phyloP scores from a whole-genome alignment of 2,329 filamentous ascomycete species.

The Pseudopyricularia javanii region DNA sequence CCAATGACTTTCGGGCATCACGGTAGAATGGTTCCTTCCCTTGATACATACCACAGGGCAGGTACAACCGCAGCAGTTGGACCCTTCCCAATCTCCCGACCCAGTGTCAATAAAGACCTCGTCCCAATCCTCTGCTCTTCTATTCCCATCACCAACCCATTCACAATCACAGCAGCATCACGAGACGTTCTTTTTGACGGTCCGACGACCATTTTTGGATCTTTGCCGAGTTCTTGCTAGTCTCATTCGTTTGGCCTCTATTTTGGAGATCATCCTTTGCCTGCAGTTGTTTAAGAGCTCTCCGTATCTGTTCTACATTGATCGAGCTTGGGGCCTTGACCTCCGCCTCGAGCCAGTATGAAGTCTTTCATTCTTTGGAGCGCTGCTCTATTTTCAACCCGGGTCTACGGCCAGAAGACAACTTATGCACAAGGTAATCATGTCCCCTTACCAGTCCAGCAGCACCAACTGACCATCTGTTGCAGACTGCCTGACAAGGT shows the following conservation, averaged over 20 bases:
- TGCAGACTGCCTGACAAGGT: background rate
- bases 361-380: constrained; percentile 3
- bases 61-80: no score
- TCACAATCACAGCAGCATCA: constrained; percentile 4
- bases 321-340: background rate
- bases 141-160: background rate
- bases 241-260: constrained; percentile 5
- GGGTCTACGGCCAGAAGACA: background rate
- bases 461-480: background rate
- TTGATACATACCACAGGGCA: no score
- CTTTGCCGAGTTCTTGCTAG: constrained; percentile 3
- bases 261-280: constrained; percentile 5
- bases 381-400: background rate
- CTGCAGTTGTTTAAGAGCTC: constrained; percentile 2
- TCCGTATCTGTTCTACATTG: background rate
- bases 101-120: no score
- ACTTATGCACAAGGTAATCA: background rate
- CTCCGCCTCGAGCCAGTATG: background rate
- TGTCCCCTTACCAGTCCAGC: background rate
- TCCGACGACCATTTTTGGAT: constrained; percentile 8
- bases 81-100: no score
- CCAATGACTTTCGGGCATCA: no score
- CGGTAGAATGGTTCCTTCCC: no score
- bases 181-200: constrained; percentile 6
- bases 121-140: background rate